Evolutionary conservation across 441 rosid genomes (phyloP).

Genomic region (Rhodomyrtus psidioides): DNA sequence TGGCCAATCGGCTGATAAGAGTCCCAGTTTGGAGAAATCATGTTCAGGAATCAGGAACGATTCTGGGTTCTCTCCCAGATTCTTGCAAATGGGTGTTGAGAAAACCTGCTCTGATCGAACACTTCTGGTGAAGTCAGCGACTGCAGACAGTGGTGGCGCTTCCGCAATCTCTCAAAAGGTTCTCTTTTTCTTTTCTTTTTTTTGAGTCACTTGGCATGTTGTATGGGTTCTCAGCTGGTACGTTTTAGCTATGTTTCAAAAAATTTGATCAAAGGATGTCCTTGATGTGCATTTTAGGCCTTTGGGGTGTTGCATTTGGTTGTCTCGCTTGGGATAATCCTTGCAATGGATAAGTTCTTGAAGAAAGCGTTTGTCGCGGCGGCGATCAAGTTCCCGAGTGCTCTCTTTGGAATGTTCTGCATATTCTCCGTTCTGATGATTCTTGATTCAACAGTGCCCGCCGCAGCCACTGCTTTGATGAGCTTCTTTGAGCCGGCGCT

Average conservation of each 20-base stretch:
- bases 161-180: conserved; percentile 47
- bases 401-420: conserved; percentile 95
- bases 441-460: conserved; percentile 56
- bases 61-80: conserved; percentile 20
- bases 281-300: conserved; percentile 27
- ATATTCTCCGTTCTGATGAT: conserved; percentile 71
- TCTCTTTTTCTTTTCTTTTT: background rate
- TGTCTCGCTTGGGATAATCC: conserved; percentile 70
- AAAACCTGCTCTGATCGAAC: conserved; percentile 16
- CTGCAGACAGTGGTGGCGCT: conserved; percentile 30
- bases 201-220: background rate
- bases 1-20: conserved; percentile 1
- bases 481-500: conserved; percentile 84
- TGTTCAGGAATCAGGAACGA: background rate
- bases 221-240: background rate
- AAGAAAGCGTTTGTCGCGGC: conserved; percentile 75
- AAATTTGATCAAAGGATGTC: background rate
- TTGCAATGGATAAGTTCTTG: conserved; percentile 68
- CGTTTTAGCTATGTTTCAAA: background rate
- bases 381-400: conserved; percentile 91
- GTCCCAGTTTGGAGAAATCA: background rate
- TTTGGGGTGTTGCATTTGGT: conserved; percentile 56
- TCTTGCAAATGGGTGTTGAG: conserved; percentile 34
- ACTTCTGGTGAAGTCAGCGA: conserved; percentile 28
- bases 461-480: conserved; percentile 64